phyloP scores from a whole-genome alignment of 257 asterid species.

The Leptodermis oblonga region DNA sequence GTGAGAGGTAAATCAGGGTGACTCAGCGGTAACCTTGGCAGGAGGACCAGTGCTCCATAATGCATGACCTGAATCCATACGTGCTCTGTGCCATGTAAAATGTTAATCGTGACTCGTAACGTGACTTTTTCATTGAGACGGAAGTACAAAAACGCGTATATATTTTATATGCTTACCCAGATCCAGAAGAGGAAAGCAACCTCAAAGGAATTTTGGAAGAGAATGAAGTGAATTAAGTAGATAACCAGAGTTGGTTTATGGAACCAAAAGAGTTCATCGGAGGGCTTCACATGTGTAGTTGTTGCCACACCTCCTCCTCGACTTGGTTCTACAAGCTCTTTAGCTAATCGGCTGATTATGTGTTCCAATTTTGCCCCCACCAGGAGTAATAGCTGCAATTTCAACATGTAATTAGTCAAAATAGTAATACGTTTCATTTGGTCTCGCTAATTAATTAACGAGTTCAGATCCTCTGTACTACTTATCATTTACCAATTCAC shows the following conservation, averaged over 20 bases:
- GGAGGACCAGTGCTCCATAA: too few species aligned
- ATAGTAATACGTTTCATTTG: too few species aligned
- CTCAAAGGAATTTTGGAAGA: conserved; percentile 87
- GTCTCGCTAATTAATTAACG: too few species aligned
- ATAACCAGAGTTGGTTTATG: conserved; percentile 54
- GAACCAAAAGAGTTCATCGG: conserved; percentile 90
- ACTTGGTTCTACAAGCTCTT: conserved; percentile 36
- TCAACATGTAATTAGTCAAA: too few species aligned
- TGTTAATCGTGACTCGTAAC: too few species aligned
- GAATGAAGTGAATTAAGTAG: conserved; percentile 84
- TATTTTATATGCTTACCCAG: conserved; percentile 74
- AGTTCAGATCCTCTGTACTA: too few species aligned
- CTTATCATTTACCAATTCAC: too few species aligned
- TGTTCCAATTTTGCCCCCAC: conserved; percentile 92
- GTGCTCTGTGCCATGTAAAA: too few species aligned
- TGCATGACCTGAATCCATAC: conserved; percentile 79
- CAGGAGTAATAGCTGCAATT: conserved; percentile 58
- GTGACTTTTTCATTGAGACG: too few species aligned
- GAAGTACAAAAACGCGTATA: too few species aligned
- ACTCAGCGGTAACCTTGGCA: too few species aligned
- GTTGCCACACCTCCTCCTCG: conserved; percentile 26
- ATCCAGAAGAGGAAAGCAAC: conserved; percentile 89
- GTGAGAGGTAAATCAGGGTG: too few species aligned
- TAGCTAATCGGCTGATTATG: conserved; percentile 66
- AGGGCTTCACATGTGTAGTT: conserved; percentile 54